A percentile compares a stretch with the other conserved stretches of the same genome.
Conservation (phyloP, 495 filamentous ascomycete genomes). For the Glonium stellatum region DNA sequence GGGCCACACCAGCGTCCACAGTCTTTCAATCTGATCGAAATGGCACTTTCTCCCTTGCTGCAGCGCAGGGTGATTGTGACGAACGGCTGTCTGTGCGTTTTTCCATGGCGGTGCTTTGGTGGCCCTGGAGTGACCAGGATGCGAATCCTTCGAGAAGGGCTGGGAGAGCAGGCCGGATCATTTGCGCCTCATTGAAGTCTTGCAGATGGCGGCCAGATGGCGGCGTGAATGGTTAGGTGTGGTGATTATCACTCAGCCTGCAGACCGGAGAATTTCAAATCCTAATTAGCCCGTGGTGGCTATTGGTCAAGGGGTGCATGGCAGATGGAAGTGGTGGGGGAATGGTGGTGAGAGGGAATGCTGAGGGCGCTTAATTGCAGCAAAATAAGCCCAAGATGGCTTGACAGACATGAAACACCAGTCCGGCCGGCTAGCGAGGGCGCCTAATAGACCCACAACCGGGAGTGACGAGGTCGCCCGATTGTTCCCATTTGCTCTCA, state of each 20-base stretch:
- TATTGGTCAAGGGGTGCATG: neutral
- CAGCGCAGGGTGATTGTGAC: conserved; percentile 14
- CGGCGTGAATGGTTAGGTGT: neutral
- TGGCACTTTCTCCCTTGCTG: too few species aligned
- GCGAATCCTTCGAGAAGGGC: neutral
- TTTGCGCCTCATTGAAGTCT: neutral
- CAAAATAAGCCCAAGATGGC: conserved; percentile 1
- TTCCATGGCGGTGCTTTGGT: neutral
- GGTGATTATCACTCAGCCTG: neutral
- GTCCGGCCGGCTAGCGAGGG: neutral
- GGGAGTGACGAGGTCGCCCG: neutral
- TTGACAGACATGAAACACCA: neutral
- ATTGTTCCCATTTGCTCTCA: too few species aligned
- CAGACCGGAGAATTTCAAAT: neutral
- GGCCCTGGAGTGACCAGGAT: neutral
- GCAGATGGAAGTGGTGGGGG: too few species aligned
- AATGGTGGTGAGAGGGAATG: neutral
- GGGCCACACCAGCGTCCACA: neutral
- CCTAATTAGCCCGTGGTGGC: neutral
- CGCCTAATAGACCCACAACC: conserved; percentile 3
- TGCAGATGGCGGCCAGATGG: neutral
- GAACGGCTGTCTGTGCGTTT: conserved; percentile 18
- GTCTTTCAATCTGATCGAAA: too few species aligned
- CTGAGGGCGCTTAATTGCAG: conserved; percentile 4
- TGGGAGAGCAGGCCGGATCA: too few species aligned